Conservation (phyloP, 2,329 filamentous ascomycete species). For the Hysterium pulicare region DNA sequence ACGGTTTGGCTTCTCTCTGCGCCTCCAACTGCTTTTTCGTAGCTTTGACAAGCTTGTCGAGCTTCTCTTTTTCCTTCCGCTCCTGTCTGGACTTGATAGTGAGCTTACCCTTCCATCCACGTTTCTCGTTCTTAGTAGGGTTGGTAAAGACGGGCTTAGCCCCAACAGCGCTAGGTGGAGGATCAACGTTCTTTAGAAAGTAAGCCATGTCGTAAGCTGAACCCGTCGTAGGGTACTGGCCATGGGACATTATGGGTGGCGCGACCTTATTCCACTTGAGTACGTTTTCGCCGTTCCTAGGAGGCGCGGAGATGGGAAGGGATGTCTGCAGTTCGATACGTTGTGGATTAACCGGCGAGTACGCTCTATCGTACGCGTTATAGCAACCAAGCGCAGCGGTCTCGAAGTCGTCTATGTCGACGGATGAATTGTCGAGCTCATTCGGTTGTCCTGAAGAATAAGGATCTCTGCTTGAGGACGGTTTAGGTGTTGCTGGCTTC, state of each 20-base stretch:
- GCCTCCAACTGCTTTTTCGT: conserved; percentile 4
- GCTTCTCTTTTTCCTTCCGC: conserved; percentile 16
- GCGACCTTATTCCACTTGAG: background rate
- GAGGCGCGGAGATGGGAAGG: background rate
- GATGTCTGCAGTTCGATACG: no score
- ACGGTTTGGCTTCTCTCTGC: background rate
- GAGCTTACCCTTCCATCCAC: conserved; percentile 15
- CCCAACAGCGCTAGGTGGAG: conserved; percentile 8
- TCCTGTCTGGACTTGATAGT: conserved; percentile 23
- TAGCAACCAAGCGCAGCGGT: background rate
- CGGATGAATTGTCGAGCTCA: background rate
- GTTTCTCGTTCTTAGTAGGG: background rate
- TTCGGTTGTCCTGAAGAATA: background rate
- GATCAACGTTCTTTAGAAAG: conserved; percentile 38
- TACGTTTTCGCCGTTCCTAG: background rate
- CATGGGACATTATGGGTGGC: background rate
- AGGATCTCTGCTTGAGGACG: background rate
- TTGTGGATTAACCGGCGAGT: background rate
- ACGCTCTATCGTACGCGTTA: background rate
- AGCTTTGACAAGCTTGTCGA: conserved; percentile 8
- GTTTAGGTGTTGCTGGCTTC: no score
- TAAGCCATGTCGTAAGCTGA: conserved; percentile 34
- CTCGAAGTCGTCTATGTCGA: no score
- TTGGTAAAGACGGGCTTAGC: background rate
- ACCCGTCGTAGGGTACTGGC: conserved; percentile 14